phyloP scores from a whole-genome alignment of 2,329 filamentous ascomycete species.

The Aspergillus cejpii region DNA sequence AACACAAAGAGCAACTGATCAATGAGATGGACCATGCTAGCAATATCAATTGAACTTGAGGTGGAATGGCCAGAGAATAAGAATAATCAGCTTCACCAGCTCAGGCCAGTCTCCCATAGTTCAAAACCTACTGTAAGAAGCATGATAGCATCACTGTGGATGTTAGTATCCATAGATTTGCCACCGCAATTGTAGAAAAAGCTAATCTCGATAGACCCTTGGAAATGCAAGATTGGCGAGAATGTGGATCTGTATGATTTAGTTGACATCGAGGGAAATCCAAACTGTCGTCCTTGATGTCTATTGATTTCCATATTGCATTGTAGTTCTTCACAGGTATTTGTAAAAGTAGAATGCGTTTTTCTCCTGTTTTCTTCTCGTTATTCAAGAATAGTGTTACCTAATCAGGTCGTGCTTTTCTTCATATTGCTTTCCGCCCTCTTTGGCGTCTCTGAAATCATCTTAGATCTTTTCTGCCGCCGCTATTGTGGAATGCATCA shows the following conservation, averaged over 20 bases:
- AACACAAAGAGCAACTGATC: too few relatives aligned
- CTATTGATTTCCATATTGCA: too few relatives aligned
- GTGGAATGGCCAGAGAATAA: neutral
- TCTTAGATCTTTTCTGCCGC: neutral
- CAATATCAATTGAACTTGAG: neutral
- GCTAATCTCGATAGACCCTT: neutral
- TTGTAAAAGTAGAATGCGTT: neutral
- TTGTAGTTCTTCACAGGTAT: neutral
- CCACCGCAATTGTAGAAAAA: neutral
- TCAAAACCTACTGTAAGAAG: neutral
- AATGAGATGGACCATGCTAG: too few relatives aligned
- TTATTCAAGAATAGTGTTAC: too few relatives aligned
- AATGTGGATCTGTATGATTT: neutral
- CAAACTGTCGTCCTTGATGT: too few relatives aligned
- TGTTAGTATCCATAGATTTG: neutral
- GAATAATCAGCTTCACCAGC: neutral
- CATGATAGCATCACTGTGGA: neutral
- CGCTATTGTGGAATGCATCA: slow-evolving; percentile 4
- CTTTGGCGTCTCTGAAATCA: neutral
- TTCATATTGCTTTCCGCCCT: slow-evolving; percentile 3
- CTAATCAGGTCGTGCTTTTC: neutral
- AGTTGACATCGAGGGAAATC: neutral
- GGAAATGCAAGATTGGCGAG: slow-evolving; percentile 1
- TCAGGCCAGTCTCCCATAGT: neutral
- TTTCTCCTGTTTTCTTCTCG: neutral